A percentile compares a stretch with the other conserved stretches of the same genome.
phyloP scores from a whole-genome alignment of 129 eudicot genomes.

The Glebionis coronaria region DNA sequence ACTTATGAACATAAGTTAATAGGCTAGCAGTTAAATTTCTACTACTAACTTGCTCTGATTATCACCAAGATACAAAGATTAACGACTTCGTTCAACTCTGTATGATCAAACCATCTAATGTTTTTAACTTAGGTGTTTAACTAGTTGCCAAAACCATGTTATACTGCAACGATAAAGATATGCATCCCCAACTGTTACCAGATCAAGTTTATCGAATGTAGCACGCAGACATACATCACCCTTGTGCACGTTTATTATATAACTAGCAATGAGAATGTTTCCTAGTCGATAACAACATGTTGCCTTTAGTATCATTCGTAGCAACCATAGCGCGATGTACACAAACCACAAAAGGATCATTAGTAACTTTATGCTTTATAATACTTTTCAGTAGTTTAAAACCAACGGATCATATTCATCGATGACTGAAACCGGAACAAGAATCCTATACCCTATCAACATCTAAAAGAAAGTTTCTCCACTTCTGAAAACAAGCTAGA shows the following conservation, averaged over 20 bases:
- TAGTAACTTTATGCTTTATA: conserved; percentile 6
- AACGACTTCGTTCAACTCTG: too few species aligned
- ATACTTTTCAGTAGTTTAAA: conserved; percentile 22
- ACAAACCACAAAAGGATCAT: not conserved
- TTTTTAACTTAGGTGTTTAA: too few species aligned
- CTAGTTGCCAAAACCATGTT: too few species aligned
- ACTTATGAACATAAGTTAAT: too few species aligned
- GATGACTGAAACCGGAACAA: not conserved
- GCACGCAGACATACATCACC: too few species aligned
- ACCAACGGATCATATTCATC: conserved; percentile 16
- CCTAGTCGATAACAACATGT: not conserved
- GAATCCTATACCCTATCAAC: conserved; percentile 33
- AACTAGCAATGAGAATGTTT: not conserved
- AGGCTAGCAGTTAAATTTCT: too few species aligned
- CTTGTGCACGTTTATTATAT: not conserved
- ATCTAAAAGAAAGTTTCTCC: conserved; percentile 22
- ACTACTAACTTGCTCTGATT: too few species aligned
- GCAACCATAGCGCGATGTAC: not conserved
- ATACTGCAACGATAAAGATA: too few species aligned
- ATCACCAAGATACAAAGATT: too few species aligned
- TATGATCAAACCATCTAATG: too few species aligned
- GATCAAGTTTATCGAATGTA: too few species aligned
- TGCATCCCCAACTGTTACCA: too few species aligned
- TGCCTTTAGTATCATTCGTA: not conserved
- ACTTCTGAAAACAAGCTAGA: conserved; percentile 9